Percentiles rank a stretch among this genome's conserved stretches.
Evolutionary conservation across 2,329 filamentous ascomycete genomes (phyloP).

Genomic region (Rhynchosporium secalis): DNA sequence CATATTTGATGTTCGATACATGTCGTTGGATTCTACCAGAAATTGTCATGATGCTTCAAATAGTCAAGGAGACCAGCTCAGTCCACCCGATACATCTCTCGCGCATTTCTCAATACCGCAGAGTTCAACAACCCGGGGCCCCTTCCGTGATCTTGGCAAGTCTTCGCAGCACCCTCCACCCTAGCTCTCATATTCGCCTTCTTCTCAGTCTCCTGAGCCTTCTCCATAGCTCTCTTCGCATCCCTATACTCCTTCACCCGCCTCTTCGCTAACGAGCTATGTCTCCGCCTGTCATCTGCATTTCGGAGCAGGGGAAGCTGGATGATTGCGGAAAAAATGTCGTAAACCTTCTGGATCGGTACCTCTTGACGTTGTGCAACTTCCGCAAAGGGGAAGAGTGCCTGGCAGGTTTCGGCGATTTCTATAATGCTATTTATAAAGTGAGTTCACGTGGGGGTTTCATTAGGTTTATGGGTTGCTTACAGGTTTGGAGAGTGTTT

Average conservation of each 20-base stretch:
- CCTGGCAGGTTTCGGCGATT: slow-evolving; percentile 50
- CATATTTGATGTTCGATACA: no score
- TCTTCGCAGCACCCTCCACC: slow-evolving; percentile 18
- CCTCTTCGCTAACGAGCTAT: slow-evolving; percentile 45
- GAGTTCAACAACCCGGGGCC: slow-evolving; percentile 24
- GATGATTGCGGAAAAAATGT: slow-evolving; percentile 50
- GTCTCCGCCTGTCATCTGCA: slow-evolving; percentile 46
- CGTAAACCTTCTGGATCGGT: slow-evolving; percentile 47
- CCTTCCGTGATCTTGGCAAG: slow-evolving; percentile 8
- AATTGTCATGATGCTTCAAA: neutral
- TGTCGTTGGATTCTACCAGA: no score
- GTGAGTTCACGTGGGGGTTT: slow-evolving; percentile 29
- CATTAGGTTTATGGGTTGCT: slow-evolving; percentile 4
- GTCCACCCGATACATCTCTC: slow-evolving; percentile 6
- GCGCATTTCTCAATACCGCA: slow-evolving; percentile 23
- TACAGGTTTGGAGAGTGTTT: slow-evolving; percentile 36
- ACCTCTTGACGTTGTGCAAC: slow-evolving; percentile 48
- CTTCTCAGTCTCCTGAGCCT: slow-evolving; percentile 33
- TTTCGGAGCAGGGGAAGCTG: slow-evolving; percentile 50
- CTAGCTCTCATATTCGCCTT: slow-evolving; percentile 22
- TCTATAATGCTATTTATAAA: slow-evolving; percentile 47
- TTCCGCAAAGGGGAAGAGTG: slow-evolving; percentile 48
- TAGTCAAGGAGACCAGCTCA: neutral
- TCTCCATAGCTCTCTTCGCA: slow-evolving; percentile 44
- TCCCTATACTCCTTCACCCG: slow-evolving; percentile 46